These are phyloP conservation scores for Rhynchosporium agropyri DNA, from an alignment of 2,329 filamentous ascomycete genomes.

Conservation along the genomic window DNA sequence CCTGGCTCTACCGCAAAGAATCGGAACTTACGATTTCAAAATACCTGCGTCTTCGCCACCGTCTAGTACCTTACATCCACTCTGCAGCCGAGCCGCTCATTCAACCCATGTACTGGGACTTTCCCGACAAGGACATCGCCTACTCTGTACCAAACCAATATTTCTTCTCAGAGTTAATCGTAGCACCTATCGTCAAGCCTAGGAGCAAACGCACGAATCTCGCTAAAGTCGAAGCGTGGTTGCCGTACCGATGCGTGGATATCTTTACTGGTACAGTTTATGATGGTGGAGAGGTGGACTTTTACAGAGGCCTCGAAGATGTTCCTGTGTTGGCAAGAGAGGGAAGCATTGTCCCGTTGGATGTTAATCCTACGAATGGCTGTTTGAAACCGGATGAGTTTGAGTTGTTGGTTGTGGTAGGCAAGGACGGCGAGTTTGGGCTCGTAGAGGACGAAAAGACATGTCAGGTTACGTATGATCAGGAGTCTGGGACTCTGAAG, in stretches of 20 bases:
- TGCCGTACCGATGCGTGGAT: constrained; percentile 58
- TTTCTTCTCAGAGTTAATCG: constrained; percentile 59
- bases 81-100: constrained; percentile 61
- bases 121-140: constrained; percentile 54
- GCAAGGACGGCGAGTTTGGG: constrained; percentile 13
- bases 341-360: constrained; percentile 57
- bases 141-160: constrained; percentile 61
- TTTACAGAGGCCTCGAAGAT: constrained; percentile 53
- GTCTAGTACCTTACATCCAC: constrained; percentile 62
- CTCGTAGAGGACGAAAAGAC: constrained; percentile 18
- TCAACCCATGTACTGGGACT: constrained; percentile 65
- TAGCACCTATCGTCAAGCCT: constrained; percentile 58
- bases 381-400: constrained; percentile 20
- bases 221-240: constrained; percentile 55
- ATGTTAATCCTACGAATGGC: constrained; percentile 19
- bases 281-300: constrained; percentile 54
- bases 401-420: constrained; percentile 19
- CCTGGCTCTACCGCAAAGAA: constrained; percentile 58
- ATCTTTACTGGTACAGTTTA: constrained; percentile 61
- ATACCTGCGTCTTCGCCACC: constrained; percentile 58
- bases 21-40: constrained; percentile 50
- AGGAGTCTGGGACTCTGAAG: constrained; percentile 13
- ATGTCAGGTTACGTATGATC: background rate
- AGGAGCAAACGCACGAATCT: constrained; percentile 51
- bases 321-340: constrained; percentile 58